phyloP scores from a whole-genome alignment of 208 protist species.

The Sergeia podlipaevii region DNA sequence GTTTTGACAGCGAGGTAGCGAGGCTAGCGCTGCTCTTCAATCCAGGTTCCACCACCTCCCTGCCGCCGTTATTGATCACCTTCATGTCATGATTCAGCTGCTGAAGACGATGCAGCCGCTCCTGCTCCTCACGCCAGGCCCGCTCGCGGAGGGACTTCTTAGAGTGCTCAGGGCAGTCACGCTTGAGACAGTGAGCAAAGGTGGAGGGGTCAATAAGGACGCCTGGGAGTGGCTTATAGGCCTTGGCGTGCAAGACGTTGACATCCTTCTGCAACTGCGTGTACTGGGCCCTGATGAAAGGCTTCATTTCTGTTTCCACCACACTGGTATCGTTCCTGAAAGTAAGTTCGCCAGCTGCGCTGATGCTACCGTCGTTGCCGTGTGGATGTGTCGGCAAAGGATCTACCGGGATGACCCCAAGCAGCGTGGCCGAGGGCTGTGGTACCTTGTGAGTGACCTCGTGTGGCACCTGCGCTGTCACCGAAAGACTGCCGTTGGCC shows the following conservation, averaged over 20 bases:
- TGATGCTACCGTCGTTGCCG: constrained; percentile 1
- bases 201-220: neutral
- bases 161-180: constrained; percentile 28
- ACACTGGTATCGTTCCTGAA: too few relatives aligned
- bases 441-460: too few relatives aligned
- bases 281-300: constrained; percentile 35
- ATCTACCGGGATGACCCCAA: too few relatives aligned
- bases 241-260: neutral
- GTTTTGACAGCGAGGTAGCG: constrained; percentile 24
- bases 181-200: constrained; percentile 15
- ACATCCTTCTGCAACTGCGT: constrained; percentile 28
- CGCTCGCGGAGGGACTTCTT: constrained; percentile 9
- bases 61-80: constrained; percentile 44
- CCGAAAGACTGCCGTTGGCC: neutral
- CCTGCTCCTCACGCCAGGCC: constrained; percentile 23
- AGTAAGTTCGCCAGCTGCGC: too few relatives aligned
- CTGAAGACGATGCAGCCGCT: constrained; percentile 35
- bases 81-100: constrained; percentile 44
- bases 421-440: too few relatives aligned
- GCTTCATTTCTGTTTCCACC: constrained; percentile 17
- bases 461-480: neutral
- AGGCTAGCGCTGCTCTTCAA: constrained; percentile 36
- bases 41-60: constrained; percentile 23
- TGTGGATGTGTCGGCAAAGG: too few relatives aligned
- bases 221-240: constrained; percentile 1